Evolutionary conservation across 2,329 filamentous ascomycete species (phyloP).

Genomic region (Didymella pomorum): DNA sequence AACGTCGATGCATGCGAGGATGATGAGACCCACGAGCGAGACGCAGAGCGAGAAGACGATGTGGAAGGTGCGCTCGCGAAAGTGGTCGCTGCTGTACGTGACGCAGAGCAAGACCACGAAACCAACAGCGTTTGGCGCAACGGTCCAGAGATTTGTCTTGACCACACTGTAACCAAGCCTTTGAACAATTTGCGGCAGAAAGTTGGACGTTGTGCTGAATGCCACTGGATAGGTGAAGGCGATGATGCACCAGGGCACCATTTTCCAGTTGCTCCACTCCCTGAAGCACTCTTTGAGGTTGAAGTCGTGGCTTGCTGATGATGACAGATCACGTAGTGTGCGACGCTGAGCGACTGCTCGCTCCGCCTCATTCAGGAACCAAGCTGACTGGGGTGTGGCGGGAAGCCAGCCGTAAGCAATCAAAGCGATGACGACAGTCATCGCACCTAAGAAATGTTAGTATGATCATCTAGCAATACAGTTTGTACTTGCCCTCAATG

Average conservation of each 20-base stretch:
- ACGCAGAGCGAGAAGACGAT: slow-evolving; percentile 53
- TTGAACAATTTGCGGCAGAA: slow-evolving; percentile 58
- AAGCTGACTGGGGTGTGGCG: slow-evolving; percentile 44
- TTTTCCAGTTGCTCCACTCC: slow-evolving; percentile 54
- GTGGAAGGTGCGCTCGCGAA: slow-evolving; percentile 58
- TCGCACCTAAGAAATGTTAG: slow-evolving; percentile 18
- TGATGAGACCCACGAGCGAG: slow-evolving; percentile 55
- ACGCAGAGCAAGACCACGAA: slow-evolving; percentile 57
- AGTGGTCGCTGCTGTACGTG: slow-evolving; percentile 56
- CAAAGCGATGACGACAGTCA: slow-evolving; percentile 47
- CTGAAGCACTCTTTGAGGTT: slow-evolving; percentile 53
- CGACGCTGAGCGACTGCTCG: slow-evolving; percentile 54
- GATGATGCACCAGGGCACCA: slow-evolving; percentile 57
- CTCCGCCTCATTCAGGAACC: slow-evolving; percentile 51
- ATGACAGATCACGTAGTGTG: slow-evolving; percentile 57
- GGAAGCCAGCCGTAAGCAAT: slow-evolving; percentile 49
- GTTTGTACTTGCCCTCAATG: slow-evolving; percentile 46
- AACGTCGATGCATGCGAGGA: slow-evolving; percentile 56
- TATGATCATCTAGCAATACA: too few relatives aligned
- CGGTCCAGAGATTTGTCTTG: slow-evolving; percentile 60
- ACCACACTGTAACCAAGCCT: slow-evolving; percentile 56
- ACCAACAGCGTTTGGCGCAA: slow-evolving; percentile 59
- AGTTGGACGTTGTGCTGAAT: slow-evolving; percentile 57
- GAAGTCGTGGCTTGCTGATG: slow-evolving; percentile 50
- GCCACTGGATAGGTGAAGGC: slow-evolving; percentile 60